Evolutionary conservation across 2,329 filamentous ascomycete genomes (phyloP).

Genomic region (Ophiognomonia clavigignenti-juglandacearum): DNA sequence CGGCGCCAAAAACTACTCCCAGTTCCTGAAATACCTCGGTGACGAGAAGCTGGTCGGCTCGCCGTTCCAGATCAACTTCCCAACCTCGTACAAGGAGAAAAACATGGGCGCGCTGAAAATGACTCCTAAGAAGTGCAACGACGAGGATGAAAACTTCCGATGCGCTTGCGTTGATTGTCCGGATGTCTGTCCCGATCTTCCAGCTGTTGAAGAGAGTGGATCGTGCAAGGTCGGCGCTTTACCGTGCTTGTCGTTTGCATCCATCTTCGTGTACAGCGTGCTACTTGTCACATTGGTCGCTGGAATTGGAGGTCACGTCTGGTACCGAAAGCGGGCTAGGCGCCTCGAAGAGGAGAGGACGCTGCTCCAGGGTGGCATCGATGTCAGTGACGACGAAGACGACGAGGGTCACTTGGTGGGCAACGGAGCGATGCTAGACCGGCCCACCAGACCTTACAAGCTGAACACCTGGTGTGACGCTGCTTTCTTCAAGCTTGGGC

Average conservation of each 20-base stretch:
- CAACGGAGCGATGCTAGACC: constrained; percentile 71
- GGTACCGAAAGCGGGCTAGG: constrained; percentile 67
- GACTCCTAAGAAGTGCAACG: constrained; percentile 81
- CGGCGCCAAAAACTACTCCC: constrained; percentile 82
- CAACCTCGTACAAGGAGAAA: constrained; percentile 53
- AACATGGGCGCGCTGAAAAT: constrained; percentile 70
- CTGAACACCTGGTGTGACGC: constrained; percentile 80
- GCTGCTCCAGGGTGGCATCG: constrained; percentile 61
- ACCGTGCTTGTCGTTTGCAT: constrained; percentile 91
- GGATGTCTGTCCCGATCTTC: constrained; percentile 75
- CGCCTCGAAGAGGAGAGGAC: constrained; percentile 78
- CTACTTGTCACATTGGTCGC: constrained; percentile 64
- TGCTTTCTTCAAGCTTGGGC: constrained; percentile 75
- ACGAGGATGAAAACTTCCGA: constrained; percentile 76
- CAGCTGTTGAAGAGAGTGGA: constrained; percentile 63
- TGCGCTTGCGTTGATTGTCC: constrained; percentile 95
- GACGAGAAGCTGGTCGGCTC: constrained; percentile 89
- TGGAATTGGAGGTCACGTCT: constrained; percentile 67
- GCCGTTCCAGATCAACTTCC: constrained; percentile 98
- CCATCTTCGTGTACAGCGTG: constrained; percentile 79
- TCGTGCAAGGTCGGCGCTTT: constrained; percentile 79
- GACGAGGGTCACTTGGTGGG: constrained; percentile 84
- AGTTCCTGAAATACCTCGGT: constrained; percentile 86
- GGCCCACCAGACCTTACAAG: constrained; percentile 72
- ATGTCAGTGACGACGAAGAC: constrained; percentile 80